Conservation (phyloP, 805 yeast genomes). For the Candida adriatica region DNA sequence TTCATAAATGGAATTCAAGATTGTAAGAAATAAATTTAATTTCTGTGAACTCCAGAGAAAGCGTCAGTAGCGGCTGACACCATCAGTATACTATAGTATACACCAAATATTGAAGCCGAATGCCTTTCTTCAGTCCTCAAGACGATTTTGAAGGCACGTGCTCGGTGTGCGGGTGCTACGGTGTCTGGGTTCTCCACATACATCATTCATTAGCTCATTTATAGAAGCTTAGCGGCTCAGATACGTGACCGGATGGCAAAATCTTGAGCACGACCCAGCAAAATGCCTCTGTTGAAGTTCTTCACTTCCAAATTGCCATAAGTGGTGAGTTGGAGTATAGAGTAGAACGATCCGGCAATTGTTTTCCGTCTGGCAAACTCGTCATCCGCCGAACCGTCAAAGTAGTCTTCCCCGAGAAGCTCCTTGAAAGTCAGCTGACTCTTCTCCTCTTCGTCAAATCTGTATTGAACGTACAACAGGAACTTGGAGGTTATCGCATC, state of each 20-base stretch:
- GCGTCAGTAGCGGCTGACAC: no score
- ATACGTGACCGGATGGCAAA: constrained; percentile 4
- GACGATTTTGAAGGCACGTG: no score
- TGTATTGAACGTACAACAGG: constrained; percentile 14
- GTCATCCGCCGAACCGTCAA: not conserved
- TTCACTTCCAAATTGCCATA: constrained; percentile 13
- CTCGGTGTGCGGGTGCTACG: no score
- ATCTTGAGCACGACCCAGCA: constrained; percentile 9
- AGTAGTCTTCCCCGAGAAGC: not conserved
- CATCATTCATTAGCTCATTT: no score
- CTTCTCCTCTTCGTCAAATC: constrained; percentile 14
- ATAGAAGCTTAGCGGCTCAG: no score
- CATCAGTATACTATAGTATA: no score
- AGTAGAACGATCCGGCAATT: constrained; percentile 23
- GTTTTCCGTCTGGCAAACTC: constrained; percentile 8
- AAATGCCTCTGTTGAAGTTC: not conserved
- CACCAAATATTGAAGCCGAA: no score
- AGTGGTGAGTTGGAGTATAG: constrained; percentile 21
- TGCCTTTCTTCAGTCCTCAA: no score
- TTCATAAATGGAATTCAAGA: no score
- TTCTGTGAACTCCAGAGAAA: no score
- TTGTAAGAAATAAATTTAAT: no score
- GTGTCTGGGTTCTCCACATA: no score
- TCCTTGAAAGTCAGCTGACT: constrained; percentile 3
- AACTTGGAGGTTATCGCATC: constrained; percentile 17